A percentile compares a stretch with the other conserved stretches of the same genome.
Evolutionary conservation across 2,329 filamentous ascomycete species (phyloP).

Genomic region (Colletotrichum camelliae): DNA sequence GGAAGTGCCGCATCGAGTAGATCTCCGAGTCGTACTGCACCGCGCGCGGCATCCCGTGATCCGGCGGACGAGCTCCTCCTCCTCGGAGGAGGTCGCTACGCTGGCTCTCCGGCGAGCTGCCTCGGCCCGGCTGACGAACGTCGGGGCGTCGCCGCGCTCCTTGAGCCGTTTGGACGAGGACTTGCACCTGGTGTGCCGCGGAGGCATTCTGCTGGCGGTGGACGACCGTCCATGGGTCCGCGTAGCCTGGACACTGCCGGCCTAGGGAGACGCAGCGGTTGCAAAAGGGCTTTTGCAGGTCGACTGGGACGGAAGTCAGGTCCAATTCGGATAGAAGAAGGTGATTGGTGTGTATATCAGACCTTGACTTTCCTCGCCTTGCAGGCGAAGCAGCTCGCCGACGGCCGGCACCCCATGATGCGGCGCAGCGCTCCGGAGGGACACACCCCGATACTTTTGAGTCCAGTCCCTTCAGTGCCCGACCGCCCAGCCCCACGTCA

Average conservation of each 20-base stretch:
- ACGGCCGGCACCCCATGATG: constrained; percentile 3
- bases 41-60: background rate
- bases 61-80: background rate
- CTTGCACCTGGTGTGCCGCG: background rate
- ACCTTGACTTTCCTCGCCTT: constrained; percentile 15
- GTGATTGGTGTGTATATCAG: background rate
- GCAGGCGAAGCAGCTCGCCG: constrained; percentile 11
- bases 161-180: constrained; percentile 5
- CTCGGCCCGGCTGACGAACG: background rate
- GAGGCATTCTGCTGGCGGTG: constrained; percentile 14
- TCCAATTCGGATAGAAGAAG: background rate
- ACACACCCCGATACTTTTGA: background rate
- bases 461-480: background rate
- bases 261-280: constrained; percentile 45
- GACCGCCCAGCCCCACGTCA: background rate
- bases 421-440: constrained; percentile 14
- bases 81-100: background rate
- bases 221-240: constrained; percentile 42
- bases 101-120: background rate
- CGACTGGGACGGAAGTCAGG: constrained; percentile 31
- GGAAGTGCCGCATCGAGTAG: background rate
- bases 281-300: constrained; percentile 41
- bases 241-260: constrained; percentile 43
- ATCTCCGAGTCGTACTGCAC: background rate
- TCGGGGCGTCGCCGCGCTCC: background rate